A percentile compares a stretch with the other conserved stretches of the same genome.
phyloP scores from a whole-genome alignment of 768 basidiomycete genomes.

The Hypholoma sublateritium region DNA sequence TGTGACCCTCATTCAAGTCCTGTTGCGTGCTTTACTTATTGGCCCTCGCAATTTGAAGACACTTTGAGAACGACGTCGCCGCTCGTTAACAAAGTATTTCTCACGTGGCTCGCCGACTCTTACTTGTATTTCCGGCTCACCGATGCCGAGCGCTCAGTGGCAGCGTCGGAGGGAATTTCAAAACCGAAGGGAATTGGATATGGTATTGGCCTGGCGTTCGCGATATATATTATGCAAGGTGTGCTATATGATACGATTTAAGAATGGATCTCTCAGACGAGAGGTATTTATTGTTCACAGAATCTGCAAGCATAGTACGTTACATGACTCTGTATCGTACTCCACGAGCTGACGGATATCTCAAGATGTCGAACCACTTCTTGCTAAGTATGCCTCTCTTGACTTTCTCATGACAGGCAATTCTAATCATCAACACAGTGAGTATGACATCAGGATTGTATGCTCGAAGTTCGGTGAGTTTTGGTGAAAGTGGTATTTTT shows the following conservation, averaged over 20 bases:
- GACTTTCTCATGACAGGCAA: neutral
- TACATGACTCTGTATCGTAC: too few species aligned
- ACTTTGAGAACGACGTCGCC: slow-evolving; percentile 55
- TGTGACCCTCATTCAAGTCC: neutral
- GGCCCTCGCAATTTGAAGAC: slow-evolving; percentile 21
- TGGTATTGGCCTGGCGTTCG: slow-evolving; percentile 61
- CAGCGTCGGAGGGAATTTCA: slow-evolving; percentile 22
- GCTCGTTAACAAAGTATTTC: slow-evolving; percentile 55
- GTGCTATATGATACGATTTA: slow-evolving; percentile 6
- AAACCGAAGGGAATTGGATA: slow-evolving; percentile 53
- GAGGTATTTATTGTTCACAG: slow-evolving; percentile 20
- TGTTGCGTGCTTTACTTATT: too few species aligned
- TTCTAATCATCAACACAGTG: slow-evolving; percentile 20
- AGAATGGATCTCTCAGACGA: neutral
- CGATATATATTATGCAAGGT: slow-evolving; percentile 64
- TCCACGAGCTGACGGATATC: neutral
- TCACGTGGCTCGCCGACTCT: slow-evolving; percentile 56
- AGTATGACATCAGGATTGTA: slow-evolving; percentile 48
- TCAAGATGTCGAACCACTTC: slow-evolving; percentile 46
- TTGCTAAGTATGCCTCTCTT: slow-evolving; percentile 30
- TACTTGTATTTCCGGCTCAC: slow-evolving; percentile 40
- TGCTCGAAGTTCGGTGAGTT: slow-evolving; percentile 45
- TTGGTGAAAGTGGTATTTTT: neutral
- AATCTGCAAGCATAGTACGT: slow-evolving; percentile 40
- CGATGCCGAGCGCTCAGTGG: slow-evolving; percentile 33